Conservation (phyloP, 305 asterid species). For the Fraxinus albicans region DNA sequence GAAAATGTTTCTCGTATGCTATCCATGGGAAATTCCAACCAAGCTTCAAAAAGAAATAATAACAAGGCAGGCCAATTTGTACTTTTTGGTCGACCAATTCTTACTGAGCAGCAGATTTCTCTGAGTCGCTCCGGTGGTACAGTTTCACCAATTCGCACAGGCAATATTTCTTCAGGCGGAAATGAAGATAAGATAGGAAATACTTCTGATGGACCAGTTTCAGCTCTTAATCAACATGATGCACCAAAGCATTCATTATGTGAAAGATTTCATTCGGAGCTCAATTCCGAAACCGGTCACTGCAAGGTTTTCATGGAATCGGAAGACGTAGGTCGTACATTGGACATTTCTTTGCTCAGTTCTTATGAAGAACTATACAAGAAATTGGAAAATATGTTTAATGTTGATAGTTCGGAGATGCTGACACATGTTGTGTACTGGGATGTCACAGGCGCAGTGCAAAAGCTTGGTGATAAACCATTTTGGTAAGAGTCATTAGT, state of each 20-base stretch:
- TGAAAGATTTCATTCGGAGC: constrained; percentile 43
- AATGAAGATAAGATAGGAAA: constrained; percentile 46
- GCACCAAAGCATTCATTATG: constrained; percentile 37
- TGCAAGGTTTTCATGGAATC: constrained; percentile 85
- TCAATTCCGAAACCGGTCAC: constrained; percentile 48
- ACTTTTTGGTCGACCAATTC: constrained; percentile 30
- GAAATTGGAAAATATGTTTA: constrained; percentile 61
- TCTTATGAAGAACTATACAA: constrained; percentile 61
- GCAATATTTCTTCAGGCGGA: constrained; percentile 53
- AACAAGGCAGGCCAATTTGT: background rate
- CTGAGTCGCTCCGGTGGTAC: constrained; percentile 48
- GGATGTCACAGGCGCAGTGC: constrained; percentile 50
- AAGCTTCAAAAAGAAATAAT: background rate
- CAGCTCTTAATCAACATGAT: constrained; percentile 40
- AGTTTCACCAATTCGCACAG: constrained; percentile 38
- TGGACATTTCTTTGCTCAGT: constrained; percentile 60
- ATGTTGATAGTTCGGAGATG: constrained; percentile 47
- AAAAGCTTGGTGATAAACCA: constrained; percentile 62
- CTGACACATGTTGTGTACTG: constrained; percentile 51
- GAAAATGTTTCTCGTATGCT: constrained; percentile 17
- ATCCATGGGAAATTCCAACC: constrained; percentile 32
- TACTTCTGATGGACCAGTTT: constrained; percentile 50
- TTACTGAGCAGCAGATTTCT: constrained; percentile 27
- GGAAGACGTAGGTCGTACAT: constrained; percentile 68
- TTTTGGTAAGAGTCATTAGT: constrained; percentile 45